Conservation (phyloP, 1,139 yeast species). For the Geotrichum carabidarum region DNA sequence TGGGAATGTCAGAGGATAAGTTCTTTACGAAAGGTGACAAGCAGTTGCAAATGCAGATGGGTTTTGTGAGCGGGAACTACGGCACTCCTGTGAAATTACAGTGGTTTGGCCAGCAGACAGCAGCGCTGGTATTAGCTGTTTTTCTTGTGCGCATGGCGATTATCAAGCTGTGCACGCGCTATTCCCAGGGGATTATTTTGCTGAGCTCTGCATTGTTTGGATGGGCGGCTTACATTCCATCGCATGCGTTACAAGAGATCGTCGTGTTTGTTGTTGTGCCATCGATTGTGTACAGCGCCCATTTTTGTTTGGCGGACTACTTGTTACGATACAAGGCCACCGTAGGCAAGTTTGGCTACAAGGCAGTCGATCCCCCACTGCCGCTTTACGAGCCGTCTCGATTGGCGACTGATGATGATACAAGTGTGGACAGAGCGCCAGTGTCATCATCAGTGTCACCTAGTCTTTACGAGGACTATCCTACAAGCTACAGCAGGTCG, state of each 20-base stretch:
- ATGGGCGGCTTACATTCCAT: slow-evolving; percentile 11
- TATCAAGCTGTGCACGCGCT: slow-evolving; percentile 4
- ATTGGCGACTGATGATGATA: not conserved
- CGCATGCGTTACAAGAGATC: not conserved
- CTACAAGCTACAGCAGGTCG: not conserved
- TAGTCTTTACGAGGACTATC: not conserved
- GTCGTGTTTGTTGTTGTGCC: slow-evolving; percentile 15
- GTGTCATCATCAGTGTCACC: too few species aligned
- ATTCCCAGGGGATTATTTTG: not conserved
- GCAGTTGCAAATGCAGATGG: slow-evolving; percentile 8
- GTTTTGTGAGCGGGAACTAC: slow-evolving; percentile 19
- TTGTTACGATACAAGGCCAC: slow-evolving; percentile 11
- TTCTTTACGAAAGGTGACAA: not conserved
- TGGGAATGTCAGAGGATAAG: not conserved
- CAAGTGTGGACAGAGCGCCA: not conserved
- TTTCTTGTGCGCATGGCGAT: slow-evolving; percentile 10
- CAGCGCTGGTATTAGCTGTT: slow-evolving; percentile 7
- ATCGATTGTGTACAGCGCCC: slow-evolving; percentile 12
- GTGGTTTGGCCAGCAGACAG: slow-evolving; percentile 19
- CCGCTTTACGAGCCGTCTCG: not conserved
- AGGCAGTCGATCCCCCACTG: not conserved
- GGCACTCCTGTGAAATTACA: slow-evolving; percentile 17
- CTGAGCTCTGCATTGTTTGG: slow-evolving; percentile 15
- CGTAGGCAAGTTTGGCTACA: not conserved
- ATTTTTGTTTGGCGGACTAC: slow-evolving; percentile 15